Evolutionary conservation across 306 rosid species (phyloP).

Genomic region (Cucurbita maxima): DNA sequence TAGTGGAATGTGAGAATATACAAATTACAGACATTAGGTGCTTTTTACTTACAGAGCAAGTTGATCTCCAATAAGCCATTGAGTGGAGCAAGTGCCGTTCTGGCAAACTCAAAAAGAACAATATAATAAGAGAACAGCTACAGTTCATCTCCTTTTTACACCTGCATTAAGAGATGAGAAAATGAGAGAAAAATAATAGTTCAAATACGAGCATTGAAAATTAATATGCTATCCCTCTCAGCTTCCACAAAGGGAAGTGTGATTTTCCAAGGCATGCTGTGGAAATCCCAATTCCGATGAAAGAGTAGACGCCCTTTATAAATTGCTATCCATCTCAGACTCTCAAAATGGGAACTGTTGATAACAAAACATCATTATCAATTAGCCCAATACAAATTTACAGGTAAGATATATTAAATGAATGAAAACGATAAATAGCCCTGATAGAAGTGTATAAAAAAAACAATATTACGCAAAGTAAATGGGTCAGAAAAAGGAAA

Average conservation of each 20-base stretch:
- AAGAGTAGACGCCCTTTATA: neutral
- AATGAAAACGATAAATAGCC: neutral
- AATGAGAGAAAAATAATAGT: neutral
- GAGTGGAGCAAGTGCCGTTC: neutral
- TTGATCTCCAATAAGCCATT: neutral
- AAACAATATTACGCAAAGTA: neutral
- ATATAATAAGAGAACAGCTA: constrained; percentile 1
- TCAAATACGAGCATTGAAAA: constrained; percentile 1
- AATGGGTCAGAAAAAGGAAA: neutral
- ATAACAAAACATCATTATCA: constrained; percentile 2
- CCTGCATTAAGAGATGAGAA: neutral
- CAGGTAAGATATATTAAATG: neutral
- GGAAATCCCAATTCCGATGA: neutral
- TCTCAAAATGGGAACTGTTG: neutral
- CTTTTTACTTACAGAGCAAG: neutral
- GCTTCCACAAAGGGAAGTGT: constrained; percentile 1
- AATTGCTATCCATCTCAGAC: constrained; percentile 6
- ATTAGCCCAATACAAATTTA: neutral
- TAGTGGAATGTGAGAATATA: neutral
- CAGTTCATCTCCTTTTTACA: neutral
- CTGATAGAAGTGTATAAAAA: neutral
- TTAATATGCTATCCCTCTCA: constrained; percentile 6
- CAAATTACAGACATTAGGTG: neutral
- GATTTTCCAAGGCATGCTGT: neutral
- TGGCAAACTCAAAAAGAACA: neutral